These are phyloP conservation scores for Meripilus lineatus DNA, from an alignment of 1,284 basidiomycete genomes.

Conservation along the genomic window DNA sequence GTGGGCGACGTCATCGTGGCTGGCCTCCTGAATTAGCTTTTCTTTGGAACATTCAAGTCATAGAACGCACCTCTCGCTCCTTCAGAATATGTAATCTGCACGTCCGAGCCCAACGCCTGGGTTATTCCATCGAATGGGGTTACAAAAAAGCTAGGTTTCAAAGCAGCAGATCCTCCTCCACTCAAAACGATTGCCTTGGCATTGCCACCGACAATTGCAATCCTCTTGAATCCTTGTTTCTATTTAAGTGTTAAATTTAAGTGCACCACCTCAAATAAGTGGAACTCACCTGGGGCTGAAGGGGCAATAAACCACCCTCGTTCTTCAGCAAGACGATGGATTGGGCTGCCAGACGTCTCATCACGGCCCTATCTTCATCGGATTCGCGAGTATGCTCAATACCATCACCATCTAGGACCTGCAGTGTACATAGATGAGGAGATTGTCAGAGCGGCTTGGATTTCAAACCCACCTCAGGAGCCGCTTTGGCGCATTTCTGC, in stretches of 20 bases:
- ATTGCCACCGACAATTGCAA: conserved; percentile 76
- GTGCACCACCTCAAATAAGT: neutral
- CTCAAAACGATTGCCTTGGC: conserved; percentile 64
- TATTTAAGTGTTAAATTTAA: conserved; percentile 5
- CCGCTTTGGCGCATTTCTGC: conserved; percentile 54
- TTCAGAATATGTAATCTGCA: conserved; percentile 59
- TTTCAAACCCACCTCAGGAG: conserved; percentile 55
- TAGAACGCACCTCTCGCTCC: conserved; percentile 47
- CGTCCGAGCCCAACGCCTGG: conserved; percentile 38
- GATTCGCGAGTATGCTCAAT: conserved; percentile 56
- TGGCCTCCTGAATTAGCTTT: no score
- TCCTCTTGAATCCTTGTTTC: conserved; percentile 45
- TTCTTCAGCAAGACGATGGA: conserved; percentile 78
- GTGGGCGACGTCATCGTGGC: conserved; percentile 38
- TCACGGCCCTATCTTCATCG: conserved; percentile 53
- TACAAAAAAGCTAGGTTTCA: conserved; percentile 70
- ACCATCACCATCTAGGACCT: conserved; percentile 67
- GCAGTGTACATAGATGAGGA: conserved; percentile 6
- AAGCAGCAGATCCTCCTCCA: conserved; percentile 72
- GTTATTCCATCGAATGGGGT: conserved; percentile 70
- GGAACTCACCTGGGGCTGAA: conserved; percentile 34
- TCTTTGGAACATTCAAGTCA: neutral
- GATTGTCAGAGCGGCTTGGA: neutral
- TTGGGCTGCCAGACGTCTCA: conserved; percentile 58
- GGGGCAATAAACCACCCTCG: conserved; percentile 52